Conservation (phyloP, 2,329 filamentous ascomycete genomes). For the Neofusicoccum ribis region DNA sequence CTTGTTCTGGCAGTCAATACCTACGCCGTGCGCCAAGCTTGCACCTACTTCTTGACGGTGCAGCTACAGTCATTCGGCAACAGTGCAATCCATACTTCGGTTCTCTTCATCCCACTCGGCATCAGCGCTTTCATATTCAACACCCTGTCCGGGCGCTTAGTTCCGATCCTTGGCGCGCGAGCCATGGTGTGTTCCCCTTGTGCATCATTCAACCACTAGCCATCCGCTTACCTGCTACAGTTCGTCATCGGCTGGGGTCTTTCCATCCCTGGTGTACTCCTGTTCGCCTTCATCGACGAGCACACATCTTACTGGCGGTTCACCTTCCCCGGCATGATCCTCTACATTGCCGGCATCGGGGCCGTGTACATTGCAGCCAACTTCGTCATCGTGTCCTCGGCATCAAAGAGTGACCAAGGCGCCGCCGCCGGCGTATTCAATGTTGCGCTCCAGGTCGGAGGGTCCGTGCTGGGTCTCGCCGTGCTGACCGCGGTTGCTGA, state of each 20-base stretch:
- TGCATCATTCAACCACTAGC: too few relatives aligned
- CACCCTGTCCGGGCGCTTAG: slow-evolving; percentile 5
- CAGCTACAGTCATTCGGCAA: slow-evolving; percentile 17
- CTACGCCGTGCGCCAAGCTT: slow-evolving; percentile 18
- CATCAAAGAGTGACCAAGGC: slow-evolving; percentile 17
- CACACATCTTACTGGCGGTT: slow-evolving; percentile 4
- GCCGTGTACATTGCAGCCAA: slow-evolving; percentile 18
- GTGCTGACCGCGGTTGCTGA: slow-evolving; percentile 17
- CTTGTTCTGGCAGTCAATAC: slow-evolving; percentile 12
- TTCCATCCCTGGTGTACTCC: slow-evolving; percentile 7
- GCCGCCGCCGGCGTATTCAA: slow-evolving; percentile 19
- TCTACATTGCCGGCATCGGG: slow-evolving; percentile 20
- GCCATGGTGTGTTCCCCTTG: neutral
- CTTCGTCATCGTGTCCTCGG: slow-evolving; percentile 14
- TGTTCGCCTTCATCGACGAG: slow-evolving; percentile 10
- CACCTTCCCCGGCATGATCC: slow-evolving; percentile 16
- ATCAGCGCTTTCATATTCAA: slow-evolving; percentile 11
- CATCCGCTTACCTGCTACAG: neutral
- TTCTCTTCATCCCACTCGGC: slow-evolving; percentile 19
- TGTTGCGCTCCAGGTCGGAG: slow-evolving; percentile 20
- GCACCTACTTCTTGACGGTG: slow-evolving; percentile 19
- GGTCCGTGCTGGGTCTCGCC: slow-evolving; percentile 10
- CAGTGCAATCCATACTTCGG: slow-evolving; percentile 15
- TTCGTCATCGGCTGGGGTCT: slow-evolving; percentile 15
- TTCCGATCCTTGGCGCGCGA: slow-evolving; percentile 4